phyloP scores from a whole-genome alignment of 805 yeast genomes.

The Candida vaughaniae region DNA sequence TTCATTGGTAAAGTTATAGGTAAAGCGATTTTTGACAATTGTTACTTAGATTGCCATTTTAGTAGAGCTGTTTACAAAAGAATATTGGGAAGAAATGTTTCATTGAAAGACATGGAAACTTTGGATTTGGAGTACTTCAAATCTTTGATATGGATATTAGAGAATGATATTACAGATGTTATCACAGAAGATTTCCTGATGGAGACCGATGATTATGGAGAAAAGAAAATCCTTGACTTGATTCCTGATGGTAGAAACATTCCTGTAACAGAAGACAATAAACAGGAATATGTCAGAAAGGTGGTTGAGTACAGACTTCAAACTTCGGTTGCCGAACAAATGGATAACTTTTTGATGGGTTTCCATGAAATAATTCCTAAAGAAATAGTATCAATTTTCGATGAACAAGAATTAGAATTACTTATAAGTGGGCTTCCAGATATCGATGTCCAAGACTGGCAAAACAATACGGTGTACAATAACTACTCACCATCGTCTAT shows the following conservation, averaged over 20 bases:
- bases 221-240: constrained; percentile 77
- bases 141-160: constrained; percentile 92
- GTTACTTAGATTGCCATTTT: constrained; percentile 90
- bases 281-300: constrained; percentile 79
- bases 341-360: constrained; percentile 81
- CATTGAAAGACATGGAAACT: constrained; percentile 91
- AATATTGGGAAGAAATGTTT: constrained; percentile 73
- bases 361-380: constrained; percentile 88
- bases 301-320: constrained; percentile 87
- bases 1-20: constrained; percentile 94
- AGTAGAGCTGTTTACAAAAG: constrained; percentile 92
- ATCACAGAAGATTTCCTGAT: constrained; percentile 93
- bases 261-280: constrained; percentile 86
- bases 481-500: constrained; percentile 81
- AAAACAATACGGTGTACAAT: constrained; percentile 73
- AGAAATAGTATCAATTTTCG: constrained; percentile 81
- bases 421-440: constrained; percentile 94
- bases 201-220: constrained; percentile 92
- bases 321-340: constrained; percentile 80
- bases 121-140: constrained; percentile 90
- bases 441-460: constrained; percentile 96
- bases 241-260: constrained; percentile 79
- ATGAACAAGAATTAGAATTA: constrained; percentile 92
- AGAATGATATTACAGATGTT: constrained; percentile 93
- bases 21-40: constrained; percentile 85